Evolutionary conservation across 768 basidiomycete genomes (phyloP).

Genomic region (Fistulinella prunicolor): DNA sequence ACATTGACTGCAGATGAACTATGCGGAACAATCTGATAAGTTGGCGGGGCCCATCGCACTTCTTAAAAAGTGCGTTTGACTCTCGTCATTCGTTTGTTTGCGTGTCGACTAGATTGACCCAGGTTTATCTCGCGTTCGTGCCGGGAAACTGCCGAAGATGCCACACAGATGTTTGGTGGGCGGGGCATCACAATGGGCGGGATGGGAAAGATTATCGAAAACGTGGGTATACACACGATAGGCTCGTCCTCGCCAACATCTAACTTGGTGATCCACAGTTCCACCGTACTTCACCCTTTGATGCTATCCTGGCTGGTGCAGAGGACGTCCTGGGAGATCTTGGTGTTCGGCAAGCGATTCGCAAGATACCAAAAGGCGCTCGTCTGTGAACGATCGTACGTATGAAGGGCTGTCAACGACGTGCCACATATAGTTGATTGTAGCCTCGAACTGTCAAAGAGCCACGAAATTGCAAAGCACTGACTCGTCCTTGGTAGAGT

Average conservation of each 20-base stretch:
- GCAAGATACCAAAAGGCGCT: constrained; percentile 58
- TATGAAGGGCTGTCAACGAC: neutral
- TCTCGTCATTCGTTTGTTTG: neutral
- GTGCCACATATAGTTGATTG: neutral
- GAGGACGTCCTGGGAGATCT: constrained; percentile 74
- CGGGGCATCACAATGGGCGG: constrained; percentile 83
- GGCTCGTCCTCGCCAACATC: neutral
- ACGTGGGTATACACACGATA: constrained; percentile 43
- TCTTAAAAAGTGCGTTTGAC: constrained; percentile 70
- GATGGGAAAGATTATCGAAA: constrained; percentile 83
- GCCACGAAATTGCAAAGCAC: no score
- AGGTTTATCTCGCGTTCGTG: constrained; percentile 65
- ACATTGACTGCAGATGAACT: constrained; percentile 63
- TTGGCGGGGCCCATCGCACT: constrained; percentile 88
- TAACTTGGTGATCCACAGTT: constrained; percentile 43
- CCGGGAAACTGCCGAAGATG: constrained; percentile 57
- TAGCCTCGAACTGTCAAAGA: no score
- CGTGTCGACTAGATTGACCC: constrained; percentile 6
- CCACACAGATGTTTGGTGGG: constrained; percentile 86
- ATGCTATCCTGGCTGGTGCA: constrained; percentile 79
- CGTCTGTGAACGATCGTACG: constrained; percentile 34
- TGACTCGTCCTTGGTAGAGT: no score
- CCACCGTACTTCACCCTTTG: constrained; percentile 80
- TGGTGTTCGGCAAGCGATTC: constrained; percentile 71
- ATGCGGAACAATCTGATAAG: constrained; percentile 78